Percentiles rank a stretch among this genome's conserved stretches.
These are phyloP conservation scores for Polytrichum formosum DNA, from an alignment of 225 moss, liverwort and hornwort species.

Conservation along the genomic window DNA sequence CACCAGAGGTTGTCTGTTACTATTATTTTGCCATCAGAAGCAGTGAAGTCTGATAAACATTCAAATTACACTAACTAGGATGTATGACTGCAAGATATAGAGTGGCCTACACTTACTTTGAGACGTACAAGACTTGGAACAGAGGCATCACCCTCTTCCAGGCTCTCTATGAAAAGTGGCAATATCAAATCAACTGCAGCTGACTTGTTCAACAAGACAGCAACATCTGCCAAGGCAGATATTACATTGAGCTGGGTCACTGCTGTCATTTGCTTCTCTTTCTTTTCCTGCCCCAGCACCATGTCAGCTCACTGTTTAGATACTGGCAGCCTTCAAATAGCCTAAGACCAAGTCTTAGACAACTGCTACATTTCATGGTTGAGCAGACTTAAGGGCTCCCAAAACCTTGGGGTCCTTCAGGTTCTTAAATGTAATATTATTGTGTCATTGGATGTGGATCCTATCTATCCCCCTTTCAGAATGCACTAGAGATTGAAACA, in stretches of 20 bases:
- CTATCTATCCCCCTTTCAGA: no score
- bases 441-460: no score
- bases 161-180: constrained; percentile 74
- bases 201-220: constrained; percentile 51
- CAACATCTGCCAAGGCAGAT: constrained; percentile 68
- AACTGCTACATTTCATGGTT: no score
- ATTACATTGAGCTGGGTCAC: constrained; percentile 75
- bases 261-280: constrained; percentile 52
- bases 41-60: no score
- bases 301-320: no score
- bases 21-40: neutral
- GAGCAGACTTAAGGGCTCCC: no score
- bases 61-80: no score
- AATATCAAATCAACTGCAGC: constrained; percentile 73
- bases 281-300: constrained; percentile 60
- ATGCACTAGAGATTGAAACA: no score
- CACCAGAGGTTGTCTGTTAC: constrained; percentile 14
- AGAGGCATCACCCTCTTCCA: constrained; percentile 73
- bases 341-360: no score
- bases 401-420: no score
- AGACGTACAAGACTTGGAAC: constrained; percentile 54
- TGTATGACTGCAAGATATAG: neutral
- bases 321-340: no score
- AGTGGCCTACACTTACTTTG: constrained; percentile 30
- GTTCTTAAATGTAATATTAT: no score